Base-by-base conservation (phyloP, 2,329 filamentous ascomycete genomes). In the Verticillium klebahnii region DNA sequence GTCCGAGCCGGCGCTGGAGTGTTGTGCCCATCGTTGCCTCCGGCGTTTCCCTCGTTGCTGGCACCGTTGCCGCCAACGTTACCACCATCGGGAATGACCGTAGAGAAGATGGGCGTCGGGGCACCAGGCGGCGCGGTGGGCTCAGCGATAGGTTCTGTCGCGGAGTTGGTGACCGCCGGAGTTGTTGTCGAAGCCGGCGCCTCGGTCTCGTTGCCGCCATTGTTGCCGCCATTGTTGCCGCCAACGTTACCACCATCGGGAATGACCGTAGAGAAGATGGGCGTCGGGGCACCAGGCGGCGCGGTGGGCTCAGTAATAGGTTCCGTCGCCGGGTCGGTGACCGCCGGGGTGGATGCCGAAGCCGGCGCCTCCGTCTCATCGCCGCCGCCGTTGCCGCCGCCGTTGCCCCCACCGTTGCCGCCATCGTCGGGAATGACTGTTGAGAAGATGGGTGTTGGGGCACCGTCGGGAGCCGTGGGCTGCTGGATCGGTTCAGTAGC, bases 1-100 rank as follows among this genome's bases (percentile, higher is more conserved):
- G 45, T 52, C n/a, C 19, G 45, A 25, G 6, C 45, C 8, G 45
- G 19, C 6, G 68, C 68, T n/a, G 70, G 74, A 9, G 72, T 70
- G 29, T 36, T 32, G 25, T 36, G 19, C 2, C 19, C 31, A 25
- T 15, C 37, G 14, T n/a, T 40, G 37, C 37, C 39, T 9, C 60
- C 61, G 23, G 52, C 57, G 17, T 12, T 45, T 15, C 25, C 40
- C 39, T 60, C 62, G 31, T 58, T 62, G 19, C 50, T 59, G 5
- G 9, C 19, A 3, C 54, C 54, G 59, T 61, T 60, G 40, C 61
- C 62, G 5, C 52, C 57, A 31, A 29, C 54, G 2, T 63, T 31
- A 58, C 61, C 34, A 19, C 19, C 23, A 31, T 58, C 37, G 15
- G 56, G 56, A 11, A 32, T 23, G 23, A 58, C 17, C 7, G 56